These are phyloP conservation scores for Alternaria ethzedia DNA, from an alignment of 2,329 filamentous ascomycete species.

Conservation along the genomic window DNA sequence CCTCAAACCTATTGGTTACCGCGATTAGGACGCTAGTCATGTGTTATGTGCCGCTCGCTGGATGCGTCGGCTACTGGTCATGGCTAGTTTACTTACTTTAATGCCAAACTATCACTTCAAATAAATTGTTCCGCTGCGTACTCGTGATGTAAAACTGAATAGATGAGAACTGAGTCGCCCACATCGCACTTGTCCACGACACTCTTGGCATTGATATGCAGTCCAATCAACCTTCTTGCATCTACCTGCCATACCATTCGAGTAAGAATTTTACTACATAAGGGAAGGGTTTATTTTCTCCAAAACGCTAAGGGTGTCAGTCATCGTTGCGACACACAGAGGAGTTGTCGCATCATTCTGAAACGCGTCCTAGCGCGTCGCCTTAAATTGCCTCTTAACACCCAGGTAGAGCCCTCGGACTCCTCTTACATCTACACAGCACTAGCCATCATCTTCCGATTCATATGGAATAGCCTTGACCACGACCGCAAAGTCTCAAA, in stretches of 20 bases:
- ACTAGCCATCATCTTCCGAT: neutral
- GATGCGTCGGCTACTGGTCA: neutral
- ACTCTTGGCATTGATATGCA: neutral
- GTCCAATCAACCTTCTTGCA: neutral
- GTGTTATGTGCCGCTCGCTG: neutral
- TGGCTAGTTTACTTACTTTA: neutral
- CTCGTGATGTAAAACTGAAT: neutral
- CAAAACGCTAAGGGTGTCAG: neutral
- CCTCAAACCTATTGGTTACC: slow-evolving; percentile 1
- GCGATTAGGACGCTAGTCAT: neutral
- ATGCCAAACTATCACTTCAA: slow-evolving; percentile 2
- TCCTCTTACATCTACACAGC: neutral
- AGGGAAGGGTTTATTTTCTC: neutral
- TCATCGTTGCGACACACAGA: neutral
- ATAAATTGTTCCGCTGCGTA: neutral
- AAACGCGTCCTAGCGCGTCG: neutral
- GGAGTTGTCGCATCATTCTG: neutral
- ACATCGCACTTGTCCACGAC: neutral
- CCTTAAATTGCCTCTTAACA: neutral
- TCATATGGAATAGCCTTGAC: neutral
- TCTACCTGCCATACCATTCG: neutral
- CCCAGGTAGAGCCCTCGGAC: neutral
- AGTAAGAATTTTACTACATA: neutral
- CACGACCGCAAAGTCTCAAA: neutral
- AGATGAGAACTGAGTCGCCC: neutral